These are phyloP conservation scores for Daldinia caldariorum DNA, from an alignment of 495 filamentous ascomycete genomes.

Conservation along the genomic window DNA sequence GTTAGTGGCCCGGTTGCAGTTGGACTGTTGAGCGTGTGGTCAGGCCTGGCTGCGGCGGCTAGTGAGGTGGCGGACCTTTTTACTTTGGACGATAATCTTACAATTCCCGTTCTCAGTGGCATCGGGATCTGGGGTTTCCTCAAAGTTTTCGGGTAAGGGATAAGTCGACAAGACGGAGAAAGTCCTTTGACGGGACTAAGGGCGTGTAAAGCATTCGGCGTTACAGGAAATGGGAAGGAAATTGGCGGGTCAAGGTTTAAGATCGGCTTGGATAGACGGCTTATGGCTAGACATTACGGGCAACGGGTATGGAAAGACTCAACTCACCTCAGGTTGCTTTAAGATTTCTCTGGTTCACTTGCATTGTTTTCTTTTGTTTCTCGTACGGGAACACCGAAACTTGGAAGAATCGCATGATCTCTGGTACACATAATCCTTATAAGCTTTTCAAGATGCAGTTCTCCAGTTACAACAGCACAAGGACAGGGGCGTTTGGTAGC, in stretches of 20 bases:
- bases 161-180: slow-evolving; percentile 24
- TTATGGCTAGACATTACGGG: slow-evolving; percentile 38
- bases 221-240: slow-evolving; percentile 18
- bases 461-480: slow-evolving; percentile 10
- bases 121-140: slow-evolving; percentile 93
- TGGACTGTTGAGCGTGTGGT: slow-evolving; percentile 85
- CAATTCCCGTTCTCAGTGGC: slow-evolving; percentile 91
- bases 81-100: slow-evolving; percentile 96
- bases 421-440: slow-evolving; percentile 12
- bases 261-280: slow-evolving; percentile 27
- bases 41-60: slow-evolving; percentile 83
- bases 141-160: slow-evolving; percentile 79
- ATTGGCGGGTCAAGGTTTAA: slow-evolving; percentile 15
- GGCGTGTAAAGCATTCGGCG: slow-evolving; percentile 32
- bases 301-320: slow-evolving; percentile 20
- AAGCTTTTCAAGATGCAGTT: slow-evolving; percentile 7
- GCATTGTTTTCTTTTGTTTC: slow-evolving; percentile 6
- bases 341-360: slow-evolving; percentile 24
- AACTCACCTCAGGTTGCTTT: slow-evolving; percentile 32
- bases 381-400: slow-evolving; percentile 6
- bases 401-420: slow-evolving; percentile 24
- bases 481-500: slow-evolving; percentile 13
- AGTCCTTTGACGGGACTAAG: slow-evolving; percentile 7
- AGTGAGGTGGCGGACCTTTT: slow-evolving; percentile 93
- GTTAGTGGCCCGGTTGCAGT: slow-evolving; percentile 77